Evolutionary conservation across 805 yeast genomes (phyloP).

Genomic region (Myxozyma neotropica): DNA sequence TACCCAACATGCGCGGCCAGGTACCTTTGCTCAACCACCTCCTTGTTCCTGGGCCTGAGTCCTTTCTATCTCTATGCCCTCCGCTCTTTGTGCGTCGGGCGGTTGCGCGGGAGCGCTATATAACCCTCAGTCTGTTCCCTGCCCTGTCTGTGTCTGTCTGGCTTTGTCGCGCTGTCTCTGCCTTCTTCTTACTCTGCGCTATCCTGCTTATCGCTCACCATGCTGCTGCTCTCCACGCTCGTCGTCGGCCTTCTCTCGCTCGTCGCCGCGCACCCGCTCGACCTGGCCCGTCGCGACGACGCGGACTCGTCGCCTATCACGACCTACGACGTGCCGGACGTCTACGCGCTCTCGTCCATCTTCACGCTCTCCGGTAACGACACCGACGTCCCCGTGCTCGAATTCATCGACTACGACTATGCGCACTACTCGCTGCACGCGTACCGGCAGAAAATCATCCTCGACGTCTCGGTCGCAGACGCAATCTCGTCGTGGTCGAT

Average conservation of each 20-base stretch:
- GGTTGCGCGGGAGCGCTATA: too few relatives aligned
- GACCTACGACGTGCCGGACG: conserved; percentile 7
- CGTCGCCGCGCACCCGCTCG: neutral
- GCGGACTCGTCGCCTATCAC: neutral
- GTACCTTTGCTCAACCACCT: too few relatives aligned
- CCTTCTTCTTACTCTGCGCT: neutral
- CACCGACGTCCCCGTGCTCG: conserved; percentile 9
- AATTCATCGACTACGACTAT: conserved; percentile 21
- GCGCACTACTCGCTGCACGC: conserved; percentile 20
- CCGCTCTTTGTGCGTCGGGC: too few relatives aligned
- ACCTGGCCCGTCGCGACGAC: neutral
- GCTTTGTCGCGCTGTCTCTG: too few relatives aligned
- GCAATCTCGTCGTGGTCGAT: conserved; percentile 6
- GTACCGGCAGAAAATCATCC: neutral
- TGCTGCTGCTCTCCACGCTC: conserved; percentile 2
- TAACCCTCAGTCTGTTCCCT: neutral
- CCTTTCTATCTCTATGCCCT: too few relatives aligned
- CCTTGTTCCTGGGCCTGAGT: too few relatives aligned
- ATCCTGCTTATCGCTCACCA: neutral
- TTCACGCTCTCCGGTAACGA: conserved; percentile 6
- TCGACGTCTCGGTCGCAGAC: conserved; percentile 4
- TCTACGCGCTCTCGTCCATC: conserved; percentile 1
- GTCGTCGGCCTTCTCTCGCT: neutral
- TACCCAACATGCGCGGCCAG: too few relatives aligned
- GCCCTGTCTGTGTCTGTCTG: neutral